These are phyloP conservation scores for Tagetes patula DNA, from an alignment of 129 eudicot species.

Conservation along the genomic window DNA sequence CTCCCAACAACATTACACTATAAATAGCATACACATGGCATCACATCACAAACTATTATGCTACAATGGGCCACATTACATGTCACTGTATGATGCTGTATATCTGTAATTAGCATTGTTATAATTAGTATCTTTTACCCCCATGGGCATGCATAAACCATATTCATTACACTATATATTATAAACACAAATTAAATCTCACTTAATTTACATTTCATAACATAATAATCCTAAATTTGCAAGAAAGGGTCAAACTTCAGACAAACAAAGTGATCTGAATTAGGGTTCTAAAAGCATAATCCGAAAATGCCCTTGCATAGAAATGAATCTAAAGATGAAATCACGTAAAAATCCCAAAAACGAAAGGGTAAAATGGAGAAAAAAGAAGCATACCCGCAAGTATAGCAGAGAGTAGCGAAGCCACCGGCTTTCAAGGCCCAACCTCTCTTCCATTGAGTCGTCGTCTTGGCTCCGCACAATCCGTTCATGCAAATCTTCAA, in stretches of 20 bases:
- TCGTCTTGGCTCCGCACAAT: conserved; percentile 54
- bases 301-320: conserved; percentile 39
- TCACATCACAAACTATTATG: conserved; percentile 1
- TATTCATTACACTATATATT: conserved; percentile 8
- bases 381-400: conserved; percentile 58
- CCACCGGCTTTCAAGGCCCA: conserved; percentile 86
- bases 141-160: not conserved
- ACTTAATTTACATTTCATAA: not conserved
- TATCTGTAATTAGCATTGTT: not conserved
- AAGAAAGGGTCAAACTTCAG: not conserved
- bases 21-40: conserved; percentile 14
- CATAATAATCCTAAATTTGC: conserved; percentile 1
- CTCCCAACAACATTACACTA: not conserved
- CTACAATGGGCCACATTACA: conserved; percentile 14
- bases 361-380: conserved; percentile 30
- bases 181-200: not conserved
- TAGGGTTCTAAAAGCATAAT: conserved; percentile 33
- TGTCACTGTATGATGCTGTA: conserved; percentile 6
- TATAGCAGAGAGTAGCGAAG: conserved; percentile 60
- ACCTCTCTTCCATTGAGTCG: conserved; percentile 71
- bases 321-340: conserved; percentile 8
- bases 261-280: conserved; percentile 6
- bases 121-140: not conserved
- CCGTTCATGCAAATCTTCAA: conserved; percentile 79
- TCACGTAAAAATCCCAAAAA: conserved; percentile 29